Evolutionary conservation across 2,329 filamentous ascomycete genomes (phyloP), one percentile per base, ranked within the genome.

Genomic region (Epichloe gansuensis): DNA sequence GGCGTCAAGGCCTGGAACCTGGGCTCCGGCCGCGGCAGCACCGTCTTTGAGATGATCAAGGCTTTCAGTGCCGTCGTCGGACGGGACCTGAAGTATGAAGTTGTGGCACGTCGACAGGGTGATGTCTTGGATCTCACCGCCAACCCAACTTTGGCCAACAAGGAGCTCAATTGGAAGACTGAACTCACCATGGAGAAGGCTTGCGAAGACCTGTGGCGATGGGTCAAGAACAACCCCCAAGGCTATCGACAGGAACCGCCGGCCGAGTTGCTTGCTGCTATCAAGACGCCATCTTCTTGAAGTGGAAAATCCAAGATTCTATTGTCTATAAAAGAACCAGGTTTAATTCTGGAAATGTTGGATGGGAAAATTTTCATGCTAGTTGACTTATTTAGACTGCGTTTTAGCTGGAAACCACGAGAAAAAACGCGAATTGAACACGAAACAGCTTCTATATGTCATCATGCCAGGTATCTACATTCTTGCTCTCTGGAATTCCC

Each of bases 211-310:
- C 76, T 98, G 58, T 98, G 93, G 93, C 84, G 82, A 64, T 98
- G 93, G 93, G 95, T 94, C 15, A 78, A 85, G 72, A 97, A 96
- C 73, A 97, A 97, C 73, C 93, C 93, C 93, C 25, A 82, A 90
- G 93, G 93, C 23, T 97, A 97, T 74, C 80, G 87, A 59, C 90
- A 97, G 72, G 77, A 89, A 58, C 89, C 91, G n/a, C 91, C 93
- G 0, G 77, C 86, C 58, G 82, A 86, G 69, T 77, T 97, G 61
- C 65, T 96, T 49, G 84, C 85, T 55, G 74, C 73, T 47, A 59
- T 83, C 58, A 80, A 84, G 71, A 61, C 65, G 9, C 44, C 51
- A 5, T 54, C 51, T 45, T 52, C 54, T 39, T 63, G 63, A 55
- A 55, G 59, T 56, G 13, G n/a, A 35, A 11, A 31, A 31, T 8